Base-by-base conservation (phyloP, 192 early-diverging fungal species). In the Backusella tarrabulga region DNA sequence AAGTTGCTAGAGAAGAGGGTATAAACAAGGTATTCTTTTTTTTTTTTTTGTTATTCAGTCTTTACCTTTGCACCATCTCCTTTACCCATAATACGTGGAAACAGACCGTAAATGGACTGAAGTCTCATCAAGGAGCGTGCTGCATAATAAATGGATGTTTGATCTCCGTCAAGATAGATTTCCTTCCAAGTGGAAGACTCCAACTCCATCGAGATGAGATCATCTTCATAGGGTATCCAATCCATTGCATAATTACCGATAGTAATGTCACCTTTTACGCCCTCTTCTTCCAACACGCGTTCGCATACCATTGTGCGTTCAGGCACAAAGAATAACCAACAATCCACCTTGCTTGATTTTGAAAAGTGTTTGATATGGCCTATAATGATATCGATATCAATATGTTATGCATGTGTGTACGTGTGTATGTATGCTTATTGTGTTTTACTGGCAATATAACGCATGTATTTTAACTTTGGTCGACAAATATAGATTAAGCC, bases 181-280 rank as follows among this genome's bases (percentile, higher is more conserved):
- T 95, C 93, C 73, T 91, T 91, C 78, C 95, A 97, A 4, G 93
- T 86, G n/a, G 44, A 63, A 34, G 87, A 84, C 35, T 93, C 94
- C 77, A 94, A 85, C 80, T 98, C 98, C 76, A 99, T 86, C 41
- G 95, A 95, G 14, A 97, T 84, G 35, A 98, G 72, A 80, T 99
- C 96, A 67, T 91, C 90, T 76, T 97, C 98, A 76, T 98, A 88
- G 1, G 96, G 95, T 11, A 99, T 89, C 72, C 95, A 83, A 74
- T 99, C 97, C 85, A 99, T 83, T 52, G 93, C 90, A 83, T 91
- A 97, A 80, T 98, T 95, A 8, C 93, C 92, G 74, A 98, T 83
- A 2, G 88, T 88, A 12, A 98, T 82, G 68, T 96, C 95, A 23
- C 95, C 96, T 83, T 92, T 90, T 0, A 99, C 95, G 26, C 95